Evolutionary conservation across 2,329 filamentous ascomycete species (phyloP), one percentile per base, ranked within the genome.

Genomic region (Myriosclerotinia duriaeana): DNA sequence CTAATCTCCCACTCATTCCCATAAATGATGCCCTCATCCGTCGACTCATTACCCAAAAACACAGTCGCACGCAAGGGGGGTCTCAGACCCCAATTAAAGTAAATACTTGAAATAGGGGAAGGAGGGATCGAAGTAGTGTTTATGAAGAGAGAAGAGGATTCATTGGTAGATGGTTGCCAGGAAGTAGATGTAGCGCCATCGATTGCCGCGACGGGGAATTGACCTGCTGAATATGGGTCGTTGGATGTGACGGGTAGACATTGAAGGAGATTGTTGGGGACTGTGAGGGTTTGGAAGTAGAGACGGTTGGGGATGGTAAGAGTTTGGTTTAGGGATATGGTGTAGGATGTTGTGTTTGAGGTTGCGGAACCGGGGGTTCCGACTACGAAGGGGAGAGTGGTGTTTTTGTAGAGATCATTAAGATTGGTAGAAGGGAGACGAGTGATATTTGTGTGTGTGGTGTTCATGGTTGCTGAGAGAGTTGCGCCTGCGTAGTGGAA

Each of bases 401-500:
- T 73, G 68, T 81, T 80, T 44, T 80, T 78, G 72, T 85, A 91
- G 0, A 87, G 86, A 9, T 85, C 87, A 1, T 80, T 83, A 0
- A 80, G 72, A 1, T 87, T 80, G 3, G 80, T 78, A 3, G 78
- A 78, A 0, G 78, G 73, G 2, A 84, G 77, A 17, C 87, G 85
- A 17, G 80, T 81, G 48, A 91, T 77, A 2, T 80, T 86, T 0
- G 89, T 91, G 71, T 90, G 86, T 0, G 87, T 89, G 53, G 81
- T 79, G 73, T 90, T 90, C 2, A 87, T 85, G 44, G 76, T 79
- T 0, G 86, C 86, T 12, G 82, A 81, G 70, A 90, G 83, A 4
- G 86, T 86, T 76, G 85, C 86, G 22, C 88, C 88, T 69, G 84
- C 85, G 81, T 85, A 90, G 78, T 89, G 87, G 74, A 90, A 85